Percentiles rank a stretch among this genome's conserved stretches.
These are phyloP conservation scores for Rossbeevera mucosa DNA, from an alignment of 768 basidiomycete species.

Conservation along the genomic window DNA sequence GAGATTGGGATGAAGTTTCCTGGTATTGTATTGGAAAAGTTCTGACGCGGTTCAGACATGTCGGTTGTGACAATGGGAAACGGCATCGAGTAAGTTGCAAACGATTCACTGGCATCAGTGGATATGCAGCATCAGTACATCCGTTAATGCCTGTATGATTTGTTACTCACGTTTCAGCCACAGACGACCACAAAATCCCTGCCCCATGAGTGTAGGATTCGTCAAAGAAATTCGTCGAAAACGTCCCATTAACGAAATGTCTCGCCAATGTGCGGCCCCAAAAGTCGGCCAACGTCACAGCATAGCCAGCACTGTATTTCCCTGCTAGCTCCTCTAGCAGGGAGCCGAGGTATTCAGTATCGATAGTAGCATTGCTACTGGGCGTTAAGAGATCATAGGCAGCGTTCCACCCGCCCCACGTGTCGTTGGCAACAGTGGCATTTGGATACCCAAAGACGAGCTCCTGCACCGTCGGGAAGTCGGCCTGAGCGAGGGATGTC, in stretches of 20 bases:
- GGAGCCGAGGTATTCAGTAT: slow-evolving; percentile 14
- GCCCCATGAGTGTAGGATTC: slow-evolving; percentile 31
- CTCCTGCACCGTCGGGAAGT: slow-evolving; percentile 38
- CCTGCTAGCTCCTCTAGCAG: slow-evolving; percentile 27
- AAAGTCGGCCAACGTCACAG: slow-evolving; percentile 28
- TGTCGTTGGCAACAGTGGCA: slow-evolving; percentile 11
- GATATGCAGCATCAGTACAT: neutral
- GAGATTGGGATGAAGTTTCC: slow-evolving; percentile 29
- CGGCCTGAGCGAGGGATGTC: slow-evolving; percentile 39
- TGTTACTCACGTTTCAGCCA: slow-evolving; percentile 30
- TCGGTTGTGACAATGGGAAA: slow-evolving; percentile 37
- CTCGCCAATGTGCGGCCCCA: slow-evolving; percentile 28
- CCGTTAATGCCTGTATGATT: neutral
- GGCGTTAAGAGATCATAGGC: slow-evolving; percentile 20
- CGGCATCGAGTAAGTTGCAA: slow-evolving; percentile 33
- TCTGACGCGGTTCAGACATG: slow-evolving; percentile 23
- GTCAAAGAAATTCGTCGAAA: slow-evolving; percentile 26
- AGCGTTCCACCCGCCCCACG: slow-evolving; percentile 35
- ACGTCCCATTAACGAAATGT: slow-evolving; percentile 40
- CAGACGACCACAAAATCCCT: slow-evolving; percentile 33
- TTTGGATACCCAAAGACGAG: slow-evolving; percentile 31
- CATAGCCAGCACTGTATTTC: slow-evolving; percentile 28
- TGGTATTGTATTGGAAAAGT: slow-evolving; percentile 16
- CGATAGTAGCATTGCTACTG: slow-evolving; percentile 12
- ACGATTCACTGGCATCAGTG: slow-evolving; percentile 24